phyloP scores from a whole-genome alignment of 768 basidiomycete genomes.

The Kwoniella sp. region DNA sequence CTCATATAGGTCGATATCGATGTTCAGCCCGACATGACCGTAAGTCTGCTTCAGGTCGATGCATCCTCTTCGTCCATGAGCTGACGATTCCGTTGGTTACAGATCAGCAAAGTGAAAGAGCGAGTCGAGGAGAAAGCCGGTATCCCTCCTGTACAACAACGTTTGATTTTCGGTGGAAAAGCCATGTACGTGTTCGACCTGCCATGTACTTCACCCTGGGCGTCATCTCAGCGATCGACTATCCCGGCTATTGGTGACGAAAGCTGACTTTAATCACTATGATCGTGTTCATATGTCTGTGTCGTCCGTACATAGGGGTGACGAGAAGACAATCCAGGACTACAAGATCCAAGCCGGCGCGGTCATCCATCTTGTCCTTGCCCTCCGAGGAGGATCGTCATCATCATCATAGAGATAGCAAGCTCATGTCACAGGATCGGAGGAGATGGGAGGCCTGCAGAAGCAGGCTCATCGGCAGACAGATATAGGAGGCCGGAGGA shows the following conservation, averaged over 20 bases:
- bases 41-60: constrained; percentile 55
- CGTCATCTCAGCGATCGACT: not conserved
- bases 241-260: no score
- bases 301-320: constrained; percentile 63
- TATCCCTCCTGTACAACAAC: constrained; percentile 93
- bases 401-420: constrained; percentile 1
- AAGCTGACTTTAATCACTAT: not conserved
- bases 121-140: constrained; percentile 98
- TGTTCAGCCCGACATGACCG: constrained; percentile 87
- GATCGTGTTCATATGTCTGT: not conserved
- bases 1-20: constrained; percentile 80
- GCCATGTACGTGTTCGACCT: constrained; percentile 70
- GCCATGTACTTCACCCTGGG: not conserved
- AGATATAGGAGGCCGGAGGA: no score
- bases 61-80: not conserved
- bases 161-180: constrained; percentile 87
- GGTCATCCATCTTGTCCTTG: constrained; percentile 90
- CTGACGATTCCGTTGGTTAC: constrained; percentile 9
- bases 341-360: constrained; percentile 81
- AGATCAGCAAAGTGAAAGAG: constrained; percentile 95
- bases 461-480: not conserved
- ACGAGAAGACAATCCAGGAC: constrained; percentile 86
- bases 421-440: not conserved
- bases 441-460: constrained; percentile 11
- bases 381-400: constrained; percentile 77